Evolutionary conservation across 2,329 filamentous ascomycete species (phyloP).

Genomic region (Botryosphaeria dothidea): DNA sequence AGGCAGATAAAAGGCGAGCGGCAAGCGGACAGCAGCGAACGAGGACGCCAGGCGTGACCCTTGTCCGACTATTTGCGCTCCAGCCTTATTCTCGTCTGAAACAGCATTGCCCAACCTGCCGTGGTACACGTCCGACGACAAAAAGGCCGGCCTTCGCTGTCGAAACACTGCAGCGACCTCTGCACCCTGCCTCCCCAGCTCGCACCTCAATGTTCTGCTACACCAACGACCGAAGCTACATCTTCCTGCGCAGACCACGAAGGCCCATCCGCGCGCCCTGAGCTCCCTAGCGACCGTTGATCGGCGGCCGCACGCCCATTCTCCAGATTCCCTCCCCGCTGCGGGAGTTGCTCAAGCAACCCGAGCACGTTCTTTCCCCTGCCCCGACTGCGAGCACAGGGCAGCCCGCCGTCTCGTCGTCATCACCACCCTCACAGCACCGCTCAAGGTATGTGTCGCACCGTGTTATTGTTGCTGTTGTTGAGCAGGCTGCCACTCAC

Average conservation of each 20-base stretch:
- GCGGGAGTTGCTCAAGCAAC: conserved; percentile 18
- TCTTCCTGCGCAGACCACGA: conserved; percentile 18
- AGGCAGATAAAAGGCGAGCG: conserved; percentile 3
- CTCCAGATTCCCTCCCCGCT: conserved; percentile 14
- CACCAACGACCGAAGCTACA: conserved; percentile 16
- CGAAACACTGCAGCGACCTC: neutral
- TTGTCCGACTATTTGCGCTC: neutral
- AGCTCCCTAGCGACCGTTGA: conserved; percentile 13
- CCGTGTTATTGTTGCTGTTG: neutral
- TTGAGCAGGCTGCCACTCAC: neutral
- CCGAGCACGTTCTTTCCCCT: conserved; percentile 16
- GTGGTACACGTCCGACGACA: conserved; percentile 4
- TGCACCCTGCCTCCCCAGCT: neutral
- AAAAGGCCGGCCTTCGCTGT: conserved; percentile 9
- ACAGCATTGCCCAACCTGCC: conserved; percentile 1
- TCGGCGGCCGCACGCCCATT: conserved; percentile 9
- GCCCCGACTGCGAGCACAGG: conserved; percentile 7
- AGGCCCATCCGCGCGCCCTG: conserved; percentile 13
- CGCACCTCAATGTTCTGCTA: conserved; percentile 18
- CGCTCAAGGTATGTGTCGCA: conserved; percentile 5
- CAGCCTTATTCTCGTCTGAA: conserved; percentile 14
- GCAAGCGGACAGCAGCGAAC: neutral
- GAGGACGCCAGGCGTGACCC: neutral
- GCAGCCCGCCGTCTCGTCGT: neutral
- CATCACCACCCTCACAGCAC: neutral